A percentile compares a stretch with the other conserved stretches of the same genome.
Conservation (phyloP, 148 eudicot genomes). For the Bassia scoparia region DNA sequence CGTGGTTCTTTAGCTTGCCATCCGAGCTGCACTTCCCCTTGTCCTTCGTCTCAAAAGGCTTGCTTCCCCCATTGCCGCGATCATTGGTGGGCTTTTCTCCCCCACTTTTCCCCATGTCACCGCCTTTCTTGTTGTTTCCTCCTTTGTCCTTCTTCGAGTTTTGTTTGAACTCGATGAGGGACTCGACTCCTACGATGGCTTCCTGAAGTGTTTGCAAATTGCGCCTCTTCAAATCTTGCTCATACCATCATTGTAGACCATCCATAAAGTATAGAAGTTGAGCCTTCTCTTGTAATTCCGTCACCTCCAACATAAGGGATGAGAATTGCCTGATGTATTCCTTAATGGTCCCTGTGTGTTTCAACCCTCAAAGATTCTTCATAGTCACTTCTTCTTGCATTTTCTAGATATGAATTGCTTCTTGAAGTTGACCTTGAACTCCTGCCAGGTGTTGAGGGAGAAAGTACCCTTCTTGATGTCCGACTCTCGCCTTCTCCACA, state of each 20-base stretch:
- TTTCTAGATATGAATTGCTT: too few species aligned
- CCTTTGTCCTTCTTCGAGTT: background rate
- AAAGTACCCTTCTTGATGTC: background rate
- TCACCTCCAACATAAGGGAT: background rate
- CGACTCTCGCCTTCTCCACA: background rate
- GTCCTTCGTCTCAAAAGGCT: too few species aligned
- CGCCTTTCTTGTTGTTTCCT: background rate
- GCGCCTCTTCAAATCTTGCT: background rate
- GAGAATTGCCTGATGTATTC: background rate
- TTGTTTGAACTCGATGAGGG: background rate
- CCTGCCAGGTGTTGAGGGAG: background rate
- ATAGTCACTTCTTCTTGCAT: background rate
- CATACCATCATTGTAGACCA: background rate
- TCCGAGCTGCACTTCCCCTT: too few species aligned
- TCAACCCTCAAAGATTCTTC: constrained; percentile 1
- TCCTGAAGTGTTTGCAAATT: background rate
- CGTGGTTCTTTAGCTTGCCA: too few species aligned
- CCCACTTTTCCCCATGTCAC: background rate
- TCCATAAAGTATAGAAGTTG: constrained; percentile 13
- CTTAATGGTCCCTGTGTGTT: background rate
- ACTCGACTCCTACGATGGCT: background rate
- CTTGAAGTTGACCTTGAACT: background rate
- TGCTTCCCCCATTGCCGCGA: background rate
- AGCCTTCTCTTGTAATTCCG: background rate
- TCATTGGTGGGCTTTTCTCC: background rate